A percentile compares a stretch with the other conserved stretches of the same genome.
Conservation (phyloP, 257 asterid genomes). For the Nyctanthes arbortristis region DNA sequence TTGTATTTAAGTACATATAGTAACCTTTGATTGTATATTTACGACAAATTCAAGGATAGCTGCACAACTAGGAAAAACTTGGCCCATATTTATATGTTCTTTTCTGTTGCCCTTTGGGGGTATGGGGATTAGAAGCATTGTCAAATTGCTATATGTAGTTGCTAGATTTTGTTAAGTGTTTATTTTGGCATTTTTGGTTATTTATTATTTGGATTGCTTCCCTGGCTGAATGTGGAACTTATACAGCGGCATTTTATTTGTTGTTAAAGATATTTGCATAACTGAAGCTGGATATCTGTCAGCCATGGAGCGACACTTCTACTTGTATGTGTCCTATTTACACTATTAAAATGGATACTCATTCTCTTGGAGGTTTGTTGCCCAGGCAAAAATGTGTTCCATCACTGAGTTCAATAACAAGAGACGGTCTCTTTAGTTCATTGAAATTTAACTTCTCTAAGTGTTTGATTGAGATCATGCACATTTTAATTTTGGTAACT, state of each 20-base stretch:
- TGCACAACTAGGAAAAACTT: not conserved
- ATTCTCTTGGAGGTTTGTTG: not conserved
- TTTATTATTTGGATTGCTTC: not conserved
- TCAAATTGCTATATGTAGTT: not conserved
- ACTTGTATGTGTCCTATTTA: not conserved
- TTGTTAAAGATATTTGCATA: not conserved
- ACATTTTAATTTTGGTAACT: not conserved
- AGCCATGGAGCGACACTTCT: not conserved
- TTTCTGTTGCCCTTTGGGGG: not conserved
- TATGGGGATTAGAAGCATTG: not conserved
- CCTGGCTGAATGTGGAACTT: not conserved
- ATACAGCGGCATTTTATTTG: not conserved
- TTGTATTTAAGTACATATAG: not conserved
- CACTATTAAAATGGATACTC: not conserved
- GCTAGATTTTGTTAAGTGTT: not conserved
- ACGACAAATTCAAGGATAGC: not conserved
- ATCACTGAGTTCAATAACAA: not conserved
- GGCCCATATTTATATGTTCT: not conserved
- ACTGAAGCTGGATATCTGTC: not conserved
- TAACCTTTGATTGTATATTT: not conserved
- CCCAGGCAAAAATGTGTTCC: not conserved
- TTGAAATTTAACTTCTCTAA: not conserved
- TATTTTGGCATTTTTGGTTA: not conserved
- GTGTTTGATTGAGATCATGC: not conserved
- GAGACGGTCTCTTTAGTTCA: not conserved